phyloP scores from a whole-genome alignment of 1,139 yeast genomes.

The Eremothecium cymbalariae region DNA sequence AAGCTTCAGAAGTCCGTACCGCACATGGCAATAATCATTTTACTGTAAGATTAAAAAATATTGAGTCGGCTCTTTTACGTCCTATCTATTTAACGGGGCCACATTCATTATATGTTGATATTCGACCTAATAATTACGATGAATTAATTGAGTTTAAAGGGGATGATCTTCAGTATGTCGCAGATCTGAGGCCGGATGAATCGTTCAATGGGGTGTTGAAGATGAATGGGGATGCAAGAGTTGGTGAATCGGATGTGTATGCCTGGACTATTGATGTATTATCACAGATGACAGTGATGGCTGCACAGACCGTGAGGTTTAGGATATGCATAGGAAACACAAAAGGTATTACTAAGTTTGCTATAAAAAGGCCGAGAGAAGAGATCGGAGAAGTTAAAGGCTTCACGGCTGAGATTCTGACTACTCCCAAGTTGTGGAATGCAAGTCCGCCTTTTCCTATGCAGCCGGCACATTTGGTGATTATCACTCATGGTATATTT shows the following conservation, averaged over 20 bases:
- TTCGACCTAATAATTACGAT: constrained; percentile 45
- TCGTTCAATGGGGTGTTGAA: constrained; percentile 43
- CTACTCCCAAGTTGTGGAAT: constrained; percentile 49
- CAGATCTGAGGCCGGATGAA: constrained; percentile 48
- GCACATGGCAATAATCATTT: constrained; percentile 14
- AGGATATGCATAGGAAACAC: constrained; percentile 27
- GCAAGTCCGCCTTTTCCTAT: constrained; percentile 36
- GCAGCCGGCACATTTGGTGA: constrained; percentile 50
- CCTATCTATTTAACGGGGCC: constrained; percentile 58
- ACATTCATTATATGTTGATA: constrained; percentile 50
- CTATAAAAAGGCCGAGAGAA: constrained; percentile 6
- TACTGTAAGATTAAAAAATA: constrained; percentile 41
- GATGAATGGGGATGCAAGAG: constrained; percentile 37
- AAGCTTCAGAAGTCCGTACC: constrained; percentile 14
- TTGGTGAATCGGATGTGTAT: constrained; percentile 32
- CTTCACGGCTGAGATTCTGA: constrained; percentile 35
- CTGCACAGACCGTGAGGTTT: constrained; percentile 32
- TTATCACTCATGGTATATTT: constrained; percentile 60
- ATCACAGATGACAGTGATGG: constrained; percentile 44
- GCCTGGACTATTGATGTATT: constrained; percentile 51
- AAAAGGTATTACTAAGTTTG: constrained; percentile 14
- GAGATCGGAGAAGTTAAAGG: constrained; percentile 11
- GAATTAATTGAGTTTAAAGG: constrained; percentile 32
- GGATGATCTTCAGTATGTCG: constrained; percentile 32
- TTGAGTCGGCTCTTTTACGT: constrained; percentile 42